Percentiles rank a stretch among this genome's conserved stretches.
These are phyloP conservation scores for Solanum virginianum DNA, from an alignment of 257 asterid genomes.

Conservation along the genomic window DNA sequence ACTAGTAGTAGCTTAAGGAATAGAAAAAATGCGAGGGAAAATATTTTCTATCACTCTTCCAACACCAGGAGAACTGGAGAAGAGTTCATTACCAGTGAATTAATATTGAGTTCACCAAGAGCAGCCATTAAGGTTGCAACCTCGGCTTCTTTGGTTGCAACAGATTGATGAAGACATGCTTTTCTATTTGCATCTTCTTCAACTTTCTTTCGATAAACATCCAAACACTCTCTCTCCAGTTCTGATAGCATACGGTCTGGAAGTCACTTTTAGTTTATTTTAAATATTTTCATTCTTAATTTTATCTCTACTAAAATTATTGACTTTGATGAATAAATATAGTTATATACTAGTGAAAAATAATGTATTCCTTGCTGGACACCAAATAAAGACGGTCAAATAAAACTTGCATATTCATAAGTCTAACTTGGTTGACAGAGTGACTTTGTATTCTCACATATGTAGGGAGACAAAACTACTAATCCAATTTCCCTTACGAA, in stretches of 20 bases:
- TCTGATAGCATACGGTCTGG: not conserved
- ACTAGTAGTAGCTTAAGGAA: not conserved
- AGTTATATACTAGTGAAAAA: too few species aligned
- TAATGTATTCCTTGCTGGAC: not conserved
- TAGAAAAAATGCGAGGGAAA: not conserved
- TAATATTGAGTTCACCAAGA: slow-evolving; percentile 7
- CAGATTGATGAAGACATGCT: not conserved
- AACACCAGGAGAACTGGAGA: not conserved
- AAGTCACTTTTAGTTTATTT: too few species aligned
- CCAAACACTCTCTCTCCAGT: not conserved
- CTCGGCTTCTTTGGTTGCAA: not conserved
- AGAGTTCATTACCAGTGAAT: not conserved
- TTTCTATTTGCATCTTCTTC: not conserved
- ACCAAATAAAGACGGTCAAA: not conserved
- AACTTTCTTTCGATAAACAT: not conserved
- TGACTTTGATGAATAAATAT: too few species aligned
- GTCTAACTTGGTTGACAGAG: not conserved
- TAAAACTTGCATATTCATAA: not conserved
- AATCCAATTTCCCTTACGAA: not conserved
- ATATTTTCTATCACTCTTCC: not conserved
- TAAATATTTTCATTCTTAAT: too few species aligned
- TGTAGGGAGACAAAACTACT: not conserved
- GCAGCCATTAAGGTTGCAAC: slow-evolving; percentile 6
- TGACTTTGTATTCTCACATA: not conserved
- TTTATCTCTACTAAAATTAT: fast-evolving